Conservation (phyloP, 148 eudicot species). For the Diospyros kaki region DNA sequence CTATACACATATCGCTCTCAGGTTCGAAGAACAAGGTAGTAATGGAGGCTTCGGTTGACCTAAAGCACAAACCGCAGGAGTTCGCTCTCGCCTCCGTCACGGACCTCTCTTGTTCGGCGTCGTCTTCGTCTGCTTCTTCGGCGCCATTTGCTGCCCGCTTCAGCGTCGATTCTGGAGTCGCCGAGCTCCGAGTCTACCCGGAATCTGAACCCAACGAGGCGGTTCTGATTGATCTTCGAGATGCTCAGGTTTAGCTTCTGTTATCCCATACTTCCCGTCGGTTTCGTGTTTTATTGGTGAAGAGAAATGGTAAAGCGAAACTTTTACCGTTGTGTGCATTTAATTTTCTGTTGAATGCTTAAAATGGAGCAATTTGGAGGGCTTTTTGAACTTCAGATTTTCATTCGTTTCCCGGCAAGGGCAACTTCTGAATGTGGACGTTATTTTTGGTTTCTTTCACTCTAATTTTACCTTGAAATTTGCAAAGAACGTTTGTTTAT, state of each 20-base stretch:
- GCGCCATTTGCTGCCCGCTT: conserved; percentile 35
- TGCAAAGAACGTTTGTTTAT: no score
- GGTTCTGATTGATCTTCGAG: conserved; percentile 30
- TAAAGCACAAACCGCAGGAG: not conserved
- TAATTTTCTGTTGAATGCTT: no score
- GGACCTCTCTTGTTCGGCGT: conserved; percentile 16
- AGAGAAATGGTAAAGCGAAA: not conserved
- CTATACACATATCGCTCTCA: not conserved
- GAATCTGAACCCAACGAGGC: conserved; percentile 25
- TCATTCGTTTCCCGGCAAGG: not conserved
- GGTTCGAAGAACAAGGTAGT: conserved; percentile 12
- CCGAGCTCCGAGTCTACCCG: conserved; percentile 42
- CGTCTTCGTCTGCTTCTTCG: conserved; percentile 9
- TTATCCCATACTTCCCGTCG: not conserved
- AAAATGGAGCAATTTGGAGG: not conserved
- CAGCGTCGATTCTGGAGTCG: conserved; percentile 28
- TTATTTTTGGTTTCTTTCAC: not conserved
- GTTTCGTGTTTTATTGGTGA: not conserved
- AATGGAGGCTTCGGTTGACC: conserved; percentile 30
- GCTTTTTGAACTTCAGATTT: not conserved
- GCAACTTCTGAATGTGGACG: not conserved
- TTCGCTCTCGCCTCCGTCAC: conserved; percentile 36
- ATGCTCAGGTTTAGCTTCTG: conserved; percentile 36
- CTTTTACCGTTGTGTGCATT: not conserved
- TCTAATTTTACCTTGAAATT: not conserved